Conservation (phyloP, 1,139 yeast genomes). For the Kodamaea sp. region DNA sequence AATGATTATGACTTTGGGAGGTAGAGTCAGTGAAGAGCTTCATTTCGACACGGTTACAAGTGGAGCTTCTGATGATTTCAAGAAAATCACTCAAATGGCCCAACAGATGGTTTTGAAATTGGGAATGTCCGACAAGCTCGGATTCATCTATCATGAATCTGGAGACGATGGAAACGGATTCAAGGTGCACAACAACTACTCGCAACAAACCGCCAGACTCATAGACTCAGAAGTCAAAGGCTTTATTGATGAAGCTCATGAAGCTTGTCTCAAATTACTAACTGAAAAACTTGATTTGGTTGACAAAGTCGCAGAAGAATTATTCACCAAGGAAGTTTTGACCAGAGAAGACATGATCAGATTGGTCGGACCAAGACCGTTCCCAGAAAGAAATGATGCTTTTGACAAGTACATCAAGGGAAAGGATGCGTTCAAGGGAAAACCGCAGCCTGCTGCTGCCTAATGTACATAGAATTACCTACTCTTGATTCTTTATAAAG, state of each 20-base stretch:
- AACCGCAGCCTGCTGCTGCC: constrained; percentile 10
- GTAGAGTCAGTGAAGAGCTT: constrained; percentile 76
- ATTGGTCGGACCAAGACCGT: constrained; percentile 72
- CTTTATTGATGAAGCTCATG: constrained; percentile 54
- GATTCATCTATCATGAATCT: constrained; percentile 54
- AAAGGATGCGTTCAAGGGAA: constrained; percentile 28
- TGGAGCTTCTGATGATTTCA: constrained; percentile 82
- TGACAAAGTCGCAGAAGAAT: constrained; percentile 68
- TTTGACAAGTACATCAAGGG: constrained; percentile 73
- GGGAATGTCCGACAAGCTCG: constrained; percentile 75
- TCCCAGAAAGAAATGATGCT: constrained; percentile 76
- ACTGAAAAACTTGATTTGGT: constrained; percentile 62
- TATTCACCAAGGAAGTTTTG: constrained; percentile 67
- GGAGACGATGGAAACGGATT: constrained; percentile 47
- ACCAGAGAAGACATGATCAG: constrained; percentile 82
- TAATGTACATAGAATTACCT: neutral
- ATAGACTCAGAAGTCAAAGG: constrained; percentile 70
- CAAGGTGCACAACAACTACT: constrained; percentile 67
- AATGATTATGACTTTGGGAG: constrained; percentile 82
- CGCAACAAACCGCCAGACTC: constrained; percentile 65
- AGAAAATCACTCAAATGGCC: constrained; percentile 76
- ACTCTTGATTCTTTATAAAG: no score
- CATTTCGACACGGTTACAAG: constrained; percentile 78
- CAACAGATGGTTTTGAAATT: constrained; percentile 73
- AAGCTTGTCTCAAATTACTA: constrained; percentile 55